Conservation (phyloP, 495 filamentous ascomycete species). For the Cercophora samala region DNA sequence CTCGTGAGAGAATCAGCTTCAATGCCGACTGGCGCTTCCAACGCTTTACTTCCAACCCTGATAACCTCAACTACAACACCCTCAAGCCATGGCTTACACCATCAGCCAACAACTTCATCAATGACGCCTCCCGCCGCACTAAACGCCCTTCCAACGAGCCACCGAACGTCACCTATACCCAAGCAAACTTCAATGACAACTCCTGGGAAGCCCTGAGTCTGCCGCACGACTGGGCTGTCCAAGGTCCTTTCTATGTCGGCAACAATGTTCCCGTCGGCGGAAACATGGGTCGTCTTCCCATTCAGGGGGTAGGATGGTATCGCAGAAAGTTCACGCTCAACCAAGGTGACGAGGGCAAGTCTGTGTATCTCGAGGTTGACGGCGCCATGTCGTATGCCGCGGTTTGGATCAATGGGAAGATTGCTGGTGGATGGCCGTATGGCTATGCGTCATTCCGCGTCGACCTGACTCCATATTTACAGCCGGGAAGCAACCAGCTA, state of each 20-base stretch:
- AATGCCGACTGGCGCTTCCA: conserved; percentile 31
- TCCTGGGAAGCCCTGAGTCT: conserved; percentile 23
- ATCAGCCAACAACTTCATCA: conserved; percentile 28
- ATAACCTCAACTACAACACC: conserved; percentile 26
- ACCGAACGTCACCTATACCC: conserved; percentile 15
- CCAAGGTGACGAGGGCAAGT: conserved; percentile 33
- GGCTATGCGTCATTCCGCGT: conserved; percentile 49
- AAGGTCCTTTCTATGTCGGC: conserved; percentile 42
- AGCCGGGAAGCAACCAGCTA: conserved; percentile 39
- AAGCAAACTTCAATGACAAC: conserved; percentile 19
- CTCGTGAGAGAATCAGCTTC: conserved; percentile 22
- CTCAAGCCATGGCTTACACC: conserved; percentile 33
- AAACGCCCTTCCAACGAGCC: conserved; percentile 11
- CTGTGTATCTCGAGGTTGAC: conserved; percentile 47
- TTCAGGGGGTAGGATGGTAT: conserved; percentile 50
- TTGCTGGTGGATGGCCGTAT: conserved; percentile 51
- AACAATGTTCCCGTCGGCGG: conserved; percentile 46
- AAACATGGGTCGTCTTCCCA: conserved; percentile 56
- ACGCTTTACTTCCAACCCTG: conserved; percentile 28
- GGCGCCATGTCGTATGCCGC: conserved; percentile 49
- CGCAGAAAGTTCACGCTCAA: conserved; percentile 38
- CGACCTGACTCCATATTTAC: conserved; percentile 45
- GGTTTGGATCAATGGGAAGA: conserved; percentile 48
- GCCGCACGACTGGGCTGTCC: conserved; percentile 52
- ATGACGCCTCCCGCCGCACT: conserved; percentile 14